These are phyloP conservation scores for Sporothrix phasma DNA, from an alignment of 2,329 filamentous ascomycete species.

Conservation along the genomic window DNA sequence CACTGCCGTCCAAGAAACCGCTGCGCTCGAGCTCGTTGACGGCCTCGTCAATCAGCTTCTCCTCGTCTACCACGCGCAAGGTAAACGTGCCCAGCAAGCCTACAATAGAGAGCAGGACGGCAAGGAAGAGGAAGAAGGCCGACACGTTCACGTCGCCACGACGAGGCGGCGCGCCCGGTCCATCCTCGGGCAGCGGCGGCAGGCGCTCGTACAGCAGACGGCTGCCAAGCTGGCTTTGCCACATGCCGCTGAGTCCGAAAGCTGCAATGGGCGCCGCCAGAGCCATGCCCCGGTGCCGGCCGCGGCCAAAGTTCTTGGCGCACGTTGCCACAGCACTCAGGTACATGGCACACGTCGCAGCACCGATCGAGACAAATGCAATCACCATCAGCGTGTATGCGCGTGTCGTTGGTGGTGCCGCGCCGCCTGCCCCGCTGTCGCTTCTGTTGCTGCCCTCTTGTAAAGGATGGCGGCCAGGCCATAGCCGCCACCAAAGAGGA, in stretches of 20 bases:
- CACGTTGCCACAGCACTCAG: conserved; percentile 85
- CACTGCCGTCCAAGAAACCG: conserved; percentile 66
- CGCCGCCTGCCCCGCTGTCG: conserved; percentile 20
- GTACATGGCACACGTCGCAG: conserved; percentile 82
- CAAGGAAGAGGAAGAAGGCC: conserved; percentile 79
- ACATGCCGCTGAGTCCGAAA: conserved; percentile 91
- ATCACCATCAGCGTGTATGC: conserved; percentile 76
- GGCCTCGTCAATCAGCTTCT: conserved; percentile 79
- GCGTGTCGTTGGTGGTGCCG: conserved; percentile 32
- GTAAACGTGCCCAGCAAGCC: conserved; percentile 66
- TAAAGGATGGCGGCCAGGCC: conserved; percentile 74
- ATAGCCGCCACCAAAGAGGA: conserved; percentile 74
- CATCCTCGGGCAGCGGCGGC: conserved; percentile 49
- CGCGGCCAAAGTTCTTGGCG: conserved; percentile 94
- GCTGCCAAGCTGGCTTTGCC: conserved; percentile 82
- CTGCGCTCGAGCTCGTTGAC: conserved; percentile 87
- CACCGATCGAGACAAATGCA: conserved; percentile 73
- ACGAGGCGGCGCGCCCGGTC: conserved; percentile 21
- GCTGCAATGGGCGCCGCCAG: conserved; percentile 84
- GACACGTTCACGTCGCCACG: conserved; percentile 63
- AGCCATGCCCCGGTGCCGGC: conserved; percentile 78
- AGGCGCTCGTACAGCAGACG: conserved; percentile 61
- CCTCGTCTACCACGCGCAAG: conserved; percentile 70
- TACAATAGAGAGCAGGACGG: conserved; percentile 55
- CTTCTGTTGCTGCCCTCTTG: conserved; percentile 33